phyloP scores from a whole-genome alignment of 352 stramenopile genomes.

The Achlya hypogyna region DNA sequence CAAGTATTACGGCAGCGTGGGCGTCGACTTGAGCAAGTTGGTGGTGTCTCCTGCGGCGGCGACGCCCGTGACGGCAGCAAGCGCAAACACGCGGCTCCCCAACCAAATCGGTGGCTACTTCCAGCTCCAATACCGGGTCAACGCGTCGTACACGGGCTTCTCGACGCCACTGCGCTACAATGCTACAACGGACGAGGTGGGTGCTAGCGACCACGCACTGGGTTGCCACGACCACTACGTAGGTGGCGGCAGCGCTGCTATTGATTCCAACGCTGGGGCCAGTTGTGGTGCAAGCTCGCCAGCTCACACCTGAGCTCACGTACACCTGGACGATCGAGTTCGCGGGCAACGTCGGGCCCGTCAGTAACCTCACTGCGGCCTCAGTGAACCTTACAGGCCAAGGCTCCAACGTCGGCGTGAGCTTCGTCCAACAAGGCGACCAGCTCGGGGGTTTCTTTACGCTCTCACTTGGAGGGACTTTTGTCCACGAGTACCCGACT shows the following conservation, averaged over 20 bases:
- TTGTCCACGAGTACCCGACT: conserved; percentile 35
- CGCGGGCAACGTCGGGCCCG: conserved; percentile 44
- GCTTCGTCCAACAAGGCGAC: conserved; percentile 38
- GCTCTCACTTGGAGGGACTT: conserved; percentile 47
- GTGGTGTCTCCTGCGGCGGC: conserved; percentile 19
- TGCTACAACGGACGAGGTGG: conserved; percentile 25
- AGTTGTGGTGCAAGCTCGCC: conserved; percentile 30
- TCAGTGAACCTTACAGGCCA: conserved; percentile 49
- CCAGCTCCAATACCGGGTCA: conserved; percentile 32
- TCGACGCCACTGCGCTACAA: conserved; percentile 46
- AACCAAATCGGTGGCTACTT: conserved; percentile 42
- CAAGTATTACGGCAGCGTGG: conserved; percentile 27
- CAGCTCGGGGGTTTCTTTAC: conserved; percentile 37
- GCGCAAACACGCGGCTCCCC: conserved; percentile 29
- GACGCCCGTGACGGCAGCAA: conserved; percentile 12
- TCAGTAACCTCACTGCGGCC: conserved; percentile 28
- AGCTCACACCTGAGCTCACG: conserved; percentile 40
- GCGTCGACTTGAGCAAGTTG: conserved; percentile 19
- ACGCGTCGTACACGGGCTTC: conserved; percentile 25
- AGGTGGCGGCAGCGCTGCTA: conserved; percentile 25
- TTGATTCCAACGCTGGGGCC: conserved; percentile 43
- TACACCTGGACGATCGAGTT: conserved; percentile 66
- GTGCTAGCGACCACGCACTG: too few relatives aligned
- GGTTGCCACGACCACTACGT: too few relatives aligned
- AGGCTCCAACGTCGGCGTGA: conserved; percentile 27